Percentiles rank a stretch among this genome's conserved stretches.
phyloP scores from a whole-genome alignment of 2,329 filamentous ascomycete species.

The Scopulariopsis brevicaulis region DNA sequence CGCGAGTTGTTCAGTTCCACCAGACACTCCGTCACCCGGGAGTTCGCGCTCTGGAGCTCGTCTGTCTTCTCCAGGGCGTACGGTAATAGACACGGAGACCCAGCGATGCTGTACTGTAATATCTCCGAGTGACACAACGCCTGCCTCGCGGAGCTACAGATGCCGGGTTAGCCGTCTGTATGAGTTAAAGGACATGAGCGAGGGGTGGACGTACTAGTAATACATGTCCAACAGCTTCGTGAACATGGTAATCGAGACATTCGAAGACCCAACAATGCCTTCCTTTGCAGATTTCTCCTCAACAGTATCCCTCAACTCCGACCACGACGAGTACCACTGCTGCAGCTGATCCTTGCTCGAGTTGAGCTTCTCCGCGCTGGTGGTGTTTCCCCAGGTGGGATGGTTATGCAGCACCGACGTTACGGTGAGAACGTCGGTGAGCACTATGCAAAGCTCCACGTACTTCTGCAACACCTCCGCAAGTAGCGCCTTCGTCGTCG shows the following conservation, averaged over 20 bases:
- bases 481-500: conserved; percentile 29
- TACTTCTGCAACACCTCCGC: conserved; percentile 32
- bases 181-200: not conserved
- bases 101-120: conserved; percentile 21
- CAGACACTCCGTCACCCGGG: conserved; percentile 30
- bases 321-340: conserved; percentile 25
- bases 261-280: conserved; percentile 17
- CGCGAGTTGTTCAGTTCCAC: conserved; percentile 33
- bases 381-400: conserved; percentile 16
- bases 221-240: conserved; percentile 39
- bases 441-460: conserved; percentile 29
- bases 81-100: conserved; percentile 17
- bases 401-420: conserved; percentile 31
- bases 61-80: conserved; percentile 26
- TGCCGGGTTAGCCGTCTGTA: not conserved
- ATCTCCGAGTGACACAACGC: conserved; percentile 34
- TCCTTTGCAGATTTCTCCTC: not conserved
- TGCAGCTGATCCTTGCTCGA: conserved; percentile 23
- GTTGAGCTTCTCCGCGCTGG: conserved; percentile 12
- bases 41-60: conserved; percentile 31
- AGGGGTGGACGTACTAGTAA: conserved; percentile 28
- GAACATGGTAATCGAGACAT: conserved; percentile 29
- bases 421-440: conserved; percentile 33
- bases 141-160: conserved; percentile 25
- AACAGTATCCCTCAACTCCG: conserved; percentile 9